Conservation (phyloP, 1,284 basidiomycete species). For the Boletellus sp. region DNA sequence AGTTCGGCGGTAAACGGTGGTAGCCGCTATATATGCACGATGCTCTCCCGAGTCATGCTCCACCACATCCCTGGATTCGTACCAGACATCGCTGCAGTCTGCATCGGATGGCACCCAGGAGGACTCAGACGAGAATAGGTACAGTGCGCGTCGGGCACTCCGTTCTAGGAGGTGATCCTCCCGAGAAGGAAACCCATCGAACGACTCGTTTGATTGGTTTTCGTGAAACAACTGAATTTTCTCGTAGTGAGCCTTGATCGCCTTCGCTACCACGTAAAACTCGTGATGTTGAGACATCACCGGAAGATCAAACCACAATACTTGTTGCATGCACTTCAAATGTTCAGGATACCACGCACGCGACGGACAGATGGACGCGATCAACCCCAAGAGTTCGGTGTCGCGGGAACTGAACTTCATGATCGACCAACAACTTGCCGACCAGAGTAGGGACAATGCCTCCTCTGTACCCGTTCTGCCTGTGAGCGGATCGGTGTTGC, state of each 20-base stretch:
- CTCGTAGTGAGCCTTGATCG: background rate
- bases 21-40: too few species aligned
- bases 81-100: background rate
- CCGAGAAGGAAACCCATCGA: background rate
- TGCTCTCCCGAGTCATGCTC: too few species aligned
- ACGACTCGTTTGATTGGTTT: background rate
- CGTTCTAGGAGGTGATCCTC: background rate
- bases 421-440: too few species aligned
- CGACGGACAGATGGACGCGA: background rate
- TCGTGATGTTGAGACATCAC: background rate
- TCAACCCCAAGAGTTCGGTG: too few species aligned
- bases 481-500: conserved; percentile 43
- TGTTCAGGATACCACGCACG: conserved; percentile 38
- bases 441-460: too few species aligned
- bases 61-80: background rate
- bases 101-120: background rate
- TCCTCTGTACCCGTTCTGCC: conserved; percentile 14
- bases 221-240: background rate
- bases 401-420: too few species aligned
- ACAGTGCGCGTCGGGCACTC: background rate
- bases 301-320: conserved; percentile 13
- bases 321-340: conserved; percentile 35
- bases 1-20: too few species aligned
- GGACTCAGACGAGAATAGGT: background rate
- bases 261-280: background rate